Base-by-base conservation (phyloP, 148 eudicot genomes). In the Amaranthus cruentus region DNA sequence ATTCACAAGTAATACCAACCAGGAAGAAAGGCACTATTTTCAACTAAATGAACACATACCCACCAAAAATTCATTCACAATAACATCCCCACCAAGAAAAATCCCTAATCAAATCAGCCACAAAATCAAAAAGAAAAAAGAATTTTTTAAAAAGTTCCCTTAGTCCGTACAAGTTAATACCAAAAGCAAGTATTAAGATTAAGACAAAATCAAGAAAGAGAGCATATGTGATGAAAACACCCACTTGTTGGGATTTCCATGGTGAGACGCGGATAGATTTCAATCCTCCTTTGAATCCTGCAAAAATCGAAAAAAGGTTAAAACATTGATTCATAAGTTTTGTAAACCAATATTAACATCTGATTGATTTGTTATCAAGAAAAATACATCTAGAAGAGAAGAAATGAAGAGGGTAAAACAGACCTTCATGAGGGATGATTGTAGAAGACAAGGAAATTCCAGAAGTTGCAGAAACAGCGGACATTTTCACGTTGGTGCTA, bases 281-380 rank as follows among this genome's bases (percentile, higher is more conserved):
- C 6, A 67, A 3, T 53, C 74, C 77, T 14, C 76, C 70, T 72
- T 68, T 76, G 69, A 73, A 77, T 7, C 83, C 83, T 81, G 75
- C 51, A 77, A 77, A 38, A 7, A 62, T 51, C 53, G 50, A 13
- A 9, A 9, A 18, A 54, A 9, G 3, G 5, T 48, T 7, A 59
- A 28, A 28, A 47, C 12, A 21, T 49, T 1, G 6, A 21, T 18
- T 2, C 0, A 38, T 11, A 11, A 68, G n/a, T 21, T 10, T 1
- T 61, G 10, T 13, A 42, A 62, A 42, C 44, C 9, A 62, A 62
- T n/a, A 58, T 6, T 7, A 58, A 57, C 11, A 71, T 53, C 46
- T 0, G 0, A 73, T 0, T 66, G 66, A 63, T 11, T 70, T 46
- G 52, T 52, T 49, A 55, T 3, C 50, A 53, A 11, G 12, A 5